Percentiles rank a stretch among this genome's conserved stretches.
Evolutionary conservation across 73 alveolate species (phyloP).

Genomic region (Uronychia binucleata): DNA sequence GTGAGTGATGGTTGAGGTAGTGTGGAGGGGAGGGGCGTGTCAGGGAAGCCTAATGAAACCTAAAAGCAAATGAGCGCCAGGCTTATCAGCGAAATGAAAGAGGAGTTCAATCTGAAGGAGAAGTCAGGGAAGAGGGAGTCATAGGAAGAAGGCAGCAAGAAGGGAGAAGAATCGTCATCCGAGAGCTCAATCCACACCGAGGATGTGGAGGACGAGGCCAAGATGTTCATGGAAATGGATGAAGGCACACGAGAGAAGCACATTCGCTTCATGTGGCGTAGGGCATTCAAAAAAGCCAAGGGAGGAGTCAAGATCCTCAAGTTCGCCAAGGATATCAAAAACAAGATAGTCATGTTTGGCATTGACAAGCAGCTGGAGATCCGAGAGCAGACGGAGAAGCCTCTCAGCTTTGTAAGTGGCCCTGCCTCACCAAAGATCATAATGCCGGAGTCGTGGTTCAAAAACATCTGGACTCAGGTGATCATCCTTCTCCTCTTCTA

Average conservation of each 20-base stretch:
- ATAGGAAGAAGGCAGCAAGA: no score
- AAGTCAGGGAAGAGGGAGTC: no score
- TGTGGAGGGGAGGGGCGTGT: no score
- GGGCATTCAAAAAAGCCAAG: not conserved
- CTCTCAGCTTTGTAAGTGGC: not conserved
- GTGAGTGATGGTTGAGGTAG: no score
- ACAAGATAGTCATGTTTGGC: not conserved
- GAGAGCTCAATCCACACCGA: not conserved
- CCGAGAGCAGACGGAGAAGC: not conserved
- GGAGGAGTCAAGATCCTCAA: constrained; percentile 1
- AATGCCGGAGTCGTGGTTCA: constrained; percentile 41
- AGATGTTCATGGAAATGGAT: not conserved
- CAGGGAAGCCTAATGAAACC: no score
- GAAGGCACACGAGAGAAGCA: not conserved
- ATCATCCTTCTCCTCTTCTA: constrained; percentile 56
- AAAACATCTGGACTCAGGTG: constrained; percentile 48
- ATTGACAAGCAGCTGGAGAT: not conserved
- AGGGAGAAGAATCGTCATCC: no score
- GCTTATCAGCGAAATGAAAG: no score
- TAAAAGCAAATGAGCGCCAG: no score
- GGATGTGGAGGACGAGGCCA: not conserved
- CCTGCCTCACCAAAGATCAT: not conserved
- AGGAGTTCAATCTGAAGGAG: no score
- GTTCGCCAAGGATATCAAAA: not conserved
- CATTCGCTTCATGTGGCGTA: not conserved